Evolutionary conservation across 164 flowering plant genomes (phyloP), one percentile per base, ranked within the genome.

Genomic region (Dillenia turbinata): DNA sequence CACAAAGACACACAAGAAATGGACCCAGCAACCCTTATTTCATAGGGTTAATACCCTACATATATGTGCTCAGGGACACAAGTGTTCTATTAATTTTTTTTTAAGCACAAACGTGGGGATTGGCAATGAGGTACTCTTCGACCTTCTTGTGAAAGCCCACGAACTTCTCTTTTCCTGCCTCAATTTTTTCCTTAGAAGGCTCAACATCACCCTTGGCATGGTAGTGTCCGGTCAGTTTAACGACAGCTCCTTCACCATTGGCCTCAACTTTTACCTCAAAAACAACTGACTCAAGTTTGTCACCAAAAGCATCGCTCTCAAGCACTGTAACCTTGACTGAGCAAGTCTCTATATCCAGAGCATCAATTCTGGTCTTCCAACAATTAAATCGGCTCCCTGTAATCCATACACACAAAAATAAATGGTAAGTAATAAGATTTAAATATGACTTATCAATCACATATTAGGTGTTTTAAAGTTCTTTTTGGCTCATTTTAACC

Each of bases 91-190:
- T n/a, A n/a, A n/a, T 19, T 19, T 1, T 19, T 19, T 19, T 5
- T 33, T 33, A 33, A 19, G 12, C 12, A 12, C 12, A 7, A 11
- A 12, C 12, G 14, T 45, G 9, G 1, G 43, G 61, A 50, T 59
- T 59, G n/a, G 17, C 13, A 4, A 43, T 9, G 15, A 59, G 52
- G n/a, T 47, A 24, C 40, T 50, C 53, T 19, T 60, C 62, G 4
- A 60, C 45, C 11, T 40, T 52, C 59, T 63, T 63, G 60, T 52
- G 49, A 52, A 63, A 12, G 9, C 17, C 52, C 24, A 9, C 8
- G 14, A 47, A 22, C 49, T n/a, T 54, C 8, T 54, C 66, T 22
- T 62, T 62, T 2, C 52, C 56, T 11, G 17, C 65, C 58, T 52
- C 45, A 44, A 62, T 22, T 9, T 62, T 33, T 45, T 54, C 66